Conservation (phyloP, 2,329 filamentous ascomycete species). For the Arthrinium puccinioides region DNA sequence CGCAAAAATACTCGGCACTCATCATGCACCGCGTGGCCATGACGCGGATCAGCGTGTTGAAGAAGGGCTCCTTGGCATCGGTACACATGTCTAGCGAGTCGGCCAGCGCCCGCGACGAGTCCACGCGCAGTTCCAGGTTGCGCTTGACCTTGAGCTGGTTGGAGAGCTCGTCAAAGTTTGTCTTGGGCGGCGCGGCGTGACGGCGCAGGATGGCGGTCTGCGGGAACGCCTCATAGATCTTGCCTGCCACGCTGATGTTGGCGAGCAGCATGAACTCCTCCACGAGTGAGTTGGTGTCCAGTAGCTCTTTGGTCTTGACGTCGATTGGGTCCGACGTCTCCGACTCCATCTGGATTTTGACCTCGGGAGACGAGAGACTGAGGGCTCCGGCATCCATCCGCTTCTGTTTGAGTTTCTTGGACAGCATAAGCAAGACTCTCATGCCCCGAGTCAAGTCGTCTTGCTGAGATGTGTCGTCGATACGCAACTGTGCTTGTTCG, state of each 20-base stretch:
- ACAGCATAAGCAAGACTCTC: slow-evolving; percentile 77
- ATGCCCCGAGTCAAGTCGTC: slow-evolving; percentile 89
- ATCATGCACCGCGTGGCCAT: slow-evolving; percentile 99
- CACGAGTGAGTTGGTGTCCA: slow-evolving; percentile 95
- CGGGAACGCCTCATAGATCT: slow-evolving; percentile 86
- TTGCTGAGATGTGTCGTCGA: slow-evolving; percentile 80
- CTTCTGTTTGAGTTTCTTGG: slow-evolving; percentile 89
- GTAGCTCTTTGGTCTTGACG: slow-evolving; percentile 87
- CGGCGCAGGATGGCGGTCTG: slow-evolving; percentile 91
- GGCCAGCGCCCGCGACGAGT: slow-evolving; percentile 87
- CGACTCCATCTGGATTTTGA: slow-evolving; percentile 89
- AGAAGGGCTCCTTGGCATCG: slow-evolving; percentile 79
- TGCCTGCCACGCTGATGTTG: slow-evolving; percentile 87
- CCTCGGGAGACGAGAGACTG: slow-evolving; percentile 95
- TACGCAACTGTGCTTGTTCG: slow-evolving; percentile 88
- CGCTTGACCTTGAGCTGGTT: slow-evolving; percentile 88
- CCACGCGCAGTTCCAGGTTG: slow-evolving; percentile 69
- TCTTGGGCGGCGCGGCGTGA: slow-evolving; percentile 85
- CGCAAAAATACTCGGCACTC: slow-evolving; percentile 96
- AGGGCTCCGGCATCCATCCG: slow-evolving; percentile 93
- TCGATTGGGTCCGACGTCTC: slow-evolving; percentile 95
- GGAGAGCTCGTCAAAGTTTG: slow-evolving; percentile 90
- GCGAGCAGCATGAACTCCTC: slow-evolving; percentile 99
- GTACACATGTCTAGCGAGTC: slow-evolving; percentile 83
- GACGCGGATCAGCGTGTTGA: slow-evolving; percentile 96